phyloP scores from a whole-genome alignment of 2,329 filamentous ascomycete genomes.

The Venturia asperata region DNA sequence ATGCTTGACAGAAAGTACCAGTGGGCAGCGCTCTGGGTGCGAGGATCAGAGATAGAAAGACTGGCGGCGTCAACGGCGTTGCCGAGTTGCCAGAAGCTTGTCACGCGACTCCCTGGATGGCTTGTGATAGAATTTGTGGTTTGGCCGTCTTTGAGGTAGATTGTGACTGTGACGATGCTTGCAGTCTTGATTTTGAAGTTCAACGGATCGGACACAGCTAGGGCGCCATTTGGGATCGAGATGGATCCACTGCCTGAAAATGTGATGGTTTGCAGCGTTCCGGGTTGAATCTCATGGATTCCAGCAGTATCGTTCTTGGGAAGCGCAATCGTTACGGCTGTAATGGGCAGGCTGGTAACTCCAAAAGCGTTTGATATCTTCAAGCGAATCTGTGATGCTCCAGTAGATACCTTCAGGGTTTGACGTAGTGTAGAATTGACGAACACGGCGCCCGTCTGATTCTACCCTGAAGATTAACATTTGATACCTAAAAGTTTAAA shows the following conservation, averaged over 20 bases:
- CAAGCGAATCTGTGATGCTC: constrained; percentile 51
- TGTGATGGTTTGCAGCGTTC: constrained; percentile 48
- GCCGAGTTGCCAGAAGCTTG: constrained; percentile 52
- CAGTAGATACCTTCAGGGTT: constrained; percentile 54
- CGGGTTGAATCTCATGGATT: constrained; percentile 44
- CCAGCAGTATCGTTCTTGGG: constrained; percentile 50
- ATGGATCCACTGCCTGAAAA: constrained; percentile 50
- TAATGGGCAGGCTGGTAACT: constrained; percentile 52
- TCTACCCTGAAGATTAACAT: constrained; percentile 18
- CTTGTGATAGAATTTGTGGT: constrained; percentile 51
- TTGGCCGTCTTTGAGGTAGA: constrained; percentile 54
- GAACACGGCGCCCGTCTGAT: constrained; percentile 44
- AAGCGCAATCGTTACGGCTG: constrained; percentile 31
- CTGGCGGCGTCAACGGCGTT: constrained; percentile 46
- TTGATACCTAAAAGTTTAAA: not conserved
- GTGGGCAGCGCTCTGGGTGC: constrained; percentile 27
- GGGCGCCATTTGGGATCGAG: constrained; percentile 48
- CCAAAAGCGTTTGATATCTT: constrained; percentile 62
- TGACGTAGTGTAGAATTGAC: constrained; percentile 58
- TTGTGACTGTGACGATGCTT: constrained; percentile 49
- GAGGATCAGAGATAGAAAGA: constrained; percentile 32
- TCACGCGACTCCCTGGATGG: constrained; percentile 59
- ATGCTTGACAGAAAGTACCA: constrained; percentile 56
- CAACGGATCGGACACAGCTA: constrained; percentile 56
- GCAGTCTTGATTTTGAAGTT: constrained; percentile 46